A percentile compares a stretch with the other conserved stretches of the same genome.
These are phyloP conservation scores for Ceratobasidium papillatum DNA, from an alignment of 1,284 basidiomycete genomes.

Conservation along the genomic window DNA sequence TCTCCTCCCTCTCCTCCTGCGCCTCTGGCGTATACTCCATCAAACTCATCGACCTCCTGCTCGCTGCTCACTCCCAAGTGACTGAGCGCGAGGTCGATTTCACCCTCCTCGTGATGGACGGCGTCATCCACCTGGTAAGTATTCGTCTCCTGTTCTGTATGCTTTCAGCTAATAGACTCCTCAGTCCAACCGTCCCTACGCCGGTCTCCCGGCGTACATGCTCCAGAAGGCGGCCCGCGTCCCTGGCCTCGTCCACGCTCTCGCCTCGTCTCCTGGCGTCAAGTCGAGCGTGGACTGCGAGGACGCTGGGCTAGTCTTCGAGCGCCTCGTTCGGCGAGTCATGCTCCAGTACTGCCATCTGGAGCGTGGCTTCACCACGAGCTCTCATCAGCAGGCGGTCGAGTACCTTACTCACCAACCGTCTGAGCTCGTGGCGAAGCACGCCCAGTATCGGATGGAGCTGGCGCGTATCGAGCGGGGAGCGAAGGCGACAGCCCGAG, in stretches of 20 bases:
- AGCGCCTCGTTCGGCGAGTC: background rate
- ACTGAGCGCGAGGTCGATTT: background rate
- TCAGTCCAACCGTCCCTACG: background rate
- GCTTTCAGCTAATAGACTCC: background rate
- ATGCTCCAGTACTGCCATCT: background rate
- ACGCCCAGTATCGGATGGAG: background rate
- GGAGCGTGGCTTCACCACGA: background rate
- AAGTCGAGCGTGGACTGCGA: background rate
- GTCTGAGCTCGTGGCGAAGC: background rate
- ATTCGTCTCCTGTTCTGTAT: background rate
- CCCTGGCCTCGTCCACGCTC: background rate
- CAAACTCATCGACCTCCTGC: background rate
- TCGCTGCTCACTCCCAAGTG: background rate
- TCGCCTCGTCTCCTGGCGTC: background rate
- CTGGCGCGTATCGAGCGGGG: background rate
- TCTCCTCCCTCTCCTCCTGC: background rate
- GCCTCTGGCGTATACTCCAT: conserved; percentile 6
- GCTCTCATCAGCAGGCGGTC: background rate
- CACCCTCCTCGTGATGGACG: background rate
- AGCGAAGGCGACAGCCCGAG: background rate
- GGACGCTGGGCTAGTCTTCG: background rate
- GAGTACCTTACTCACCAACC: background rate
- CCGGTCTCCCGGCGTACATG: background rate
- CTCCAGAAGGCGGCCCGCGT: background rate
- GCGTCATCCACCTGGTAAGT: background rate